These are phyloP conservation scores for Penicillium dipodomyicola DNA, from an alignment of 495 filamentous ascomycete genomes.

Conservation along the genomic window DNA sequence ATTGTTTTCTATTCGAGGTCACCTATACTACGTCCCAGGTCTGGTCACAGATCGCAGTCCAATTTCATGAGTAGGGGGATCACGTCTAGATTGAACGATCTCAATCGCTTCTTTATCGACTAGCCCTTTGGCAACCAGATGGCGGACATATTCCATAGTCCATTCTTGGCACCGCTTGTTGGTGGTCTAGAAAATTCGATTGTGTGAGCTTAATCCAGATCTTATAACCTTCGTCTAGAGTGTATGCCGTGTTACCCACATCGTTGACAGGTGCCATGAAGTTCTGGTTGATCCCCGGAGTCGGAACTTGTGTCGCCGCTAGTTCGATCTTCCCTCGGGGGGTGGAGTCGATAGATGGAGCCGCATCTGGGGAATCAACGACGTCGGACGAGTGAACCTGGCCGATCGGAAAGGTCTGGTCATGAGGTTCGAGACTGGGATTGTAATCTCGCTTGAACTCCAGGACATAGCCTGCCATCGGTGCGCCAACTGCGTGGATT, in stretches of 20 bases:
- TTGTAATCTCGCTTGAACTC: constrained; percentile 33
- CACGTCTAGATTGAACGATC: constrained; percentile 33
- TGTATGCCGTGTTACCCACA: constrained; percentile 15
- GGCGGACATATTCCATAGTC: constrained; percentile 37
- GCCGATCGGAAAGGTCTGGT: constrained; percentile 21
- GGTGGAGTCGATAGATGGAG: constrained; percentile 19
- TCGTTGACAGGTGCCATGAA: constrained; percentile 38
- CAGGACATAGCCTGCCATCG: constrained; percentile 32
- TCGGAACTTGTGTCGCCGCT: constrained; percentile 26
- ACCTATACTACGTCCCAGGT: no score
- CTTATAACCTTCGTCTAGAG: neutral
- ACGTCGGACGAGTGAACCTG: constrained; percentile 24
- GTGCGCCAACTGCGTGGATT: constrained; percentile 34
- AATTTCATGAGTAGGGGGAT: constrained; percentile 32
- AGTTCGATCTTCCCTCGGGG: constrained; percentile 30
- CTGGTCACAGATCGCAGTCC: constrained; percentile 16
- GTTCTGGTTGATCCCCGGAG: constrained; percentile 34
- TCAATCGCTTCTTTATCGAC: constrained; percentile 28
- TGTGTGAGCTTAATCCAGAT: neutral
- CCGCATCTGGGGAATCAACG: constrained; percentile 18
- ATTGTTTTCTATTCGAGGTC: neutral
- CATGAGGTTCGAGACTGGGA: constrained; percentile 13
- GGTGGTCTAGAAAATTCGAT: constrained; percentile 17
- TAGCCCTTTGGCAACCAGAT: constrained; percentile 24
- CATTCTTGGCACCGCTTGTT: constrained; percentile 40